A percentile compares a stretch with the other conserved stretches of the same genome.
phyloP scores from a whole-genome alignment of 495 filamentous ascomycete genomes.

The Trichoderma virens region DNA sequence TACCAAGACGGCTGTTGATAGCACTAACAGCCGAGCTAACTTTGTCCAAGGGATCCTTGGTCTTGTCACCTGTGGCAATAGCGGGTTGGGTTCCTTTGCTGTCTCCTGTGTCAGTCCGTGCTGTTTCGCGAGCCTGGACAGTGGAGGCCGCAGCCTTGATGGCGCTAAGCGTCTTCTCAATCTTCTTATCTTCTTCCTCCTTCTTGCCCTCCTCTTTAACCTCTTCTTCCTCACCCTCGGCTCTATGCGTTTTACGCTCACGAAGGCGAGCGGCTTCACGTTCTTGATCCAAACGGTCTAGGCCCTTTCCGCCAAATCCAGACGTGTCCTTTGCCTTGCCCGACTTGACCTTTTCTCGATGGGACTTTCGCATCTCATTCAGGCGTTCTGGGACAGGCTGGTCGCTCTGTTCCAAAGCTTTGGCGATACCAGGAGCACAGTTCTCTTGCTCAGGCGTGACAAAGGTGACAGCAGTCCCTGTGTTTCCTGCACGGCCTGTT shows the following conservation, averaged over 20 bases:
- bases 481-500: slow-evolving; percentile 92
- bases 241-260: slow-evolving; percentile 83
- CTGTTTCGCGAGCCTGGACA: slow-evolving; percentile 43
- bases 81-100: slow-evolving; percentile 53
- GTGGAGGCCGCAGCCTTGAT: slow-evolving; percentile 52
- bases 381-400: slow-evolving; percentile 67
- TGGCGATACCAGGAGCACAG: slow-evolving; percentile 81
- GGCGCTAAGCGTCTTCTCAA: slow-evolving; percentile 55
- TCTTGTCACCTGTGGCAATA: slow-evolving; percentile 31
- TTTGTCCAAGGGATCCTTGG: slow-evolving; percentile 71
- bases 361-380: slow-evolving; percentile 53
- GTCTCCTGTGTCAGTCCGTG: slow-evolving; percentile 18
- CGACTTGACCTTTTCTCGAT: slow-evolving; percentile 81
- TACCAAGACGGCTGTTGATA: slow-evolving; percentile 80
- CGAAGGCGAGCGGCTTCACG: slow-evolving; percentile 76
- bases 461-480: slow-evolving; percentile 90
- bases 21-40: slow-evolving; percentile 76
- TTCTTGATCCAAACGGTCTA: slow-evolving; percentile 84
- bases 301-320: slow-evolving; percentile 91
- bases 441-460: slow-evolving; percentile 86
- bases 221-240: slow-evolving; percentile 81
- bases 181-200: slow-evolving; percentile 50
- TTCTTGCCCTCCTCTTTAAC: slow-evolving; percentile 63
- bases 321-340: slow-evolving; percentile 83
- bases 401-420: slow-evolving; percentile 86